Evolutionary conservation across 768 basidiomycete genomes (phyloP), one percentile per base, ranked within the genome.

Genomic region (Tephrocybe sp.): DNA sequence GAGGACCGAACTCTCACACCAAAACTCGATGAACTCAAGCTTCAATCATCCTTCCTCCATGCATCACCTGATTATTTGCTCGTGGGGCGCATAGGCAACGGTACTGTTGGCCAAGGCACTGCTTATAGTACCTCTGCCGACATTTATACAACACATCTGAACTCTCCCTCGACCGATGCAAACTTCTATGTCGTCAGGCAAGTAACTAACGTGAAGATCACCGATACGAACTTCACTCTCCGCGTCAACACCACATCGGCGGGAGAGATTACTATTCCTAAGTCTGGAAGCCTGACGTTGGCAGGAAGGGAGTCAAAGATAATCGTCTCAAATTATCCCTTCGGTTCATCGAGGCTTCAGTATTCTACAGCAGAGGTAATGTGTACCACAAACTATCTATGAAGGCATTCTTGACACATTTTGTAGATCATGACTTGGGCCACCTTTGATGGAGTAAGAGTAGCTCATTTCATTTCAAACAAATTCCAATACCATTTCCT

Each of bases 1-100:
- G 87, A 88, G 62, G 75, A 76, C 43, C 75, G 87, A 25, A 73
- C 72, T 21, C 60, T 84, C 9, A 77, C 75, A 0, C 64, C 73
- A 7, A 88, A 88, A 63, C 78, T 79, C 57, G 68, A 76, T 37
- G 86, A 88, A 51, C 70, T 88, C 32, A 88, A 87, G 61, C 74
- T 79, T 21, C 76, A 88, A 57, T 77, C 73, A 5, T 73, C 84
- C 24, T 88, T 88, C 70, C 68, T 88, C 11, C 80, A 86, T 34
- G 81, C 81, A 28, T 81, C 83, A 3, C 79, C 79, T 0, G 80
- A 82, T 48, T 84, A 88, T 61, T 73, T 79, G 55, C 78, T 84
- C 62, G 88, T 86, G 2, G 78, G 84, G 45, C 72, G 79, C 61
- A 71, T 85, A 15, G 83, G 83, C 1, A 75, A 83, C 52, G 78